These are phyloP conservation scores for Populus deltoides DNA, from an alignment of 345 rosid genomes.

Conservation along the genomic window DNA sequence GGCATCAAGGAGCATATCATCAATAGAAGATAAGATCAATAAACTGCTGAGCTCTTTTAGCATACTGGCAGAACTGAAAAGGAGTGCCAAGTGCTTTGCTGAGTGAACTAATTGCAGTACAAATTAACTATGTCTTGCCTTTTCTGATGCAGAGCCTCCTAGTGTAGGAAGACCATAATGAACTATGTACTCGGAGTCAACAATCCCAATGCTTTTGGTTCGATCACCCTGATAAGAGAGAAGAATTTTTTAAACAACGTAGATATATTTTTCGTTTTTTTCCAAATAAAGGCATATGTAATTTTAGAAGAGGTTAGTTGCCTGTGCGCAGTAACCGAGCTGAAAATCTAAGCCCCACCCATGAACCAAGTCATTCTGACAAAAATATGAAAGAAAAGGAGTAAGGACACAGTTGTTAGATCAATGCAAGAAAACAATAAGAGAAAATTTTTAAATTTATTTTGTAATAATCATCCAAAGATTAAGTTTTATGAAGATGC, in stretches of 20 bases:
- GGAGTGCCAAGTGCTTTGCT: background rate
- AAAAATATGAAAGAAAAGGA: background rate
- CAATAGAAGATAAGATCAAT: no score
- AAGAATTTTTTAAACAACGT: background rate
- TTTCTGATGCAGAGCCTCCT: slow-evolving; percentile 43
- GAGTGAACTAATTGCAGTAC: background rate
- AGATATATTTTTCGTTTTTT: background rate
- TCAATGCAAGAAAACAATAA: background rate
- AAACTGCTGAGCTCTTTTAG: no score
- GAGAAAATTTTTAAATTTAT: background rate
- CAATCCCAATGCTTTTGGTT: slow-evolving; percentile 63
- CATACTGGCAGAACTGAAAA: no score
- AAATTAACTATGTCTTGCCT: slow-evolving; percentile 28
- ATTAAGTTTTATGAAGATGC: background rate
- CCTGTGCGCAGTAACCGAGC: slow-evolving; percentile 87
- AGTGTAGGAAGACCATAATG: slow-evolving; percentile 67
- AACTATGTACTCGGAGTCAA: slow-evolving; percentile 67
- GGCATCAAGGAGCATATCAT: no score
- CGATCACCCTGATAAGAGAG: slow-evolving; percentile 57
- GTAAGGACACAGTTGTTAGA: background rate
- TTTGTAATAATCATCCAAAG: background rate
- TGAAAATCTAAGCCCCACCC: slow-evolving; percentile 80
- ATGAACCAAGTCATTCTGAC: slow-evolving; percentile 67
- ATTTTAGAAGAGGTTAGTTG: slow-evolving; percentile 8
- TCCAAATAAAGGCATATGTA: background rate